Percentiles rank a stretch among this genome's conserved stretches.
Evolutionary conservation across 1,284 basidiomycete species (phyloP).

Genomic region (Cerrena zonata): DNA sequence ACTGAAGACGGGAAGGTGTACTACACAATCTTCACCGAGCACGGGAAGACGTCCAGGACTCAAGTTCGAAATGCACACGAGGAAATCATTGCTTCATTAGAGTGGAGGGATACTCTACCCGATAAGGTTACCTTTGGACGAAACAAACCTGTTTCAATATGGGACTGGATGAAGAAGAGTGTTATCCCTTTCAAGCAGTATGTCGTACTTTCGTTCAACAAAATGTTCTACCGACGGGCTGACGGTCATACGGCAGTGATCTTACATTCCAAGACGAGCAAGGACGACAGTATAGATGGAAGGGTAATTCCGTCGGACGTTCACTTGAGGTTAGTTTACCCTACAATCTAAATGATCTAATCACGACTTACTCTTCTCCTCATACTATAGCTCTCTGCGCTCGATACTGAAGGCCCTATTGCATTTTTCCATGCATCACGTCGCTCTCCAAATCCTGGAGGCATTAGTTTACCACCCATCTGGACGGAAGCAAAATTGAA

Average conservation of each 20-base stretch:
- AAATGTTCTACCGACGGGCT: not conserved
- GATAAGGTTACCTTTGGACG: slow-evolving; percentile 17
- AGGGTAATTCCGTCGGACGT: slow-evolving; percentile 31
- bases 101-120: slow-evolving; percentile 21
- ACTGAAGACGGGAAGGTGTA: slow-evolving; percentile 31
- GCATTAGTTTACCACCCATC: slow-evolving; percentile 15
- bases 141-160: slow-evolving; percentile 18
- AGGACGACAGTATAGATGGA: slow-evolving; percentile 37
- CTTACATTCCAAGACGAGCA: slow-evolving; percentile 34
- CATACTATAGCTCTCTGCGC: slow-evolving; percentile 29
- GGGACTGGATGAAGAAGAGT: slow-evolving; percentile 40
- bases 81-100: slow-evolving; percentile 20
- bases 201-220: too few species aligned
- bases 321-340: slow-evolving; percentile 29
- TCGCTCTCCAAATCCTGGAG: slow-evolving; percentile 16
- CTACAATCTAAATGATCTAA: not conserved
- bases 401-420: slow-evolving; percentile 28
- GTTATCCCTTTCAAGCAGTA: slow-evolving; percentile 40
- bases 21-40: slow-evolving; percentile 35
- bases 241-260: slow-evolving; percentile 21
- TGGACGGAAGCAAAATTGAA: slow-evolving; percentile 26
- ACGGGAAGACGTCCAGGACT: slow-evolving; percentile 28
- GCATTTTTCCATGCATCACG: slow-evolving; percentile 32
- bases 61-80: slow-evolving; percentile 26
- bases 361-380: not conserved